These are phyloP conservation scores for Ascochyta lentis DNA, from an alignment of 2,329 filamentous ascomycete species.

Conservation along the genomic window DNA sequence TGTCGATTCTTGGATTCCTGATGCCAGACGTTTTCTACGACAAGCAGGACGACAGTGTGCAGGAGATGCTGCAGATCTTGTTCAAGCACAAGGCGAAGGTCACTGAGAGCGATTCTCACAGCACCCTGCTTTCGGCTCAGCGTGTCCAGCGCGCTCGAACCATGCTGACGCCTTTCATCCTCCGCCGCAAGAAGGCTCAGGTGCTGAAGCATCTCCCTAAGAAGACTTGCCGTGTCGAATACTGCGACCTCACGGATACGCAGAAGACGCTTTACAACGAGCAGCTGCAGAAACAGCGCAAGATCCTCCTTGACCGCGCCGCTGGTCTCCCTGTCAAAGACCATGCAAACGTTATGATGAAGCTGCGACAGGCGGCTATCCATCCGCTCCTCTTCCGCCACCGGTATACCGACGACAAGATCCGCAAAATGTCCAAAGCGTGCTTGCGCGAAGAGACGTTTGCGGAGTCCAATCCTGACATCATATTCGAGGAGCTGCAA, in stretches of 20 bases:
- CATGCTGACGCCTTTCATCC: constrained; percentile 93
- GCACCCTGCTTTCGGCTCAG: constrained; percentile 83
- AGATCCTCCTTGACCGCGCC: constrained; percentile 66
- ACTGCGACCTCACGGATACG: constrained; percentile 76
- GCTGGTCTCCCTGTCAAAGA: constrained; percentile 62
- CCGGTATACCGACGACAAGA: constrained; percentile 75
- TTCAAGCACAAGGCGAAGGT: constrained; percentile 93
- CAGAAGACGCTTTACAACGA: constrained; percentile 78
- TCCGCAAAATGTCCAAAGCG: constrained; percentile 78
- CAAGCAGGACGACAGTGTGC: constrained; percentile 64
- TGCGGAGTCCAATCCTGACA: constrained; percentile 56
- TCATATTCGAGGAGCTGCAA: constrained; percentile 62
- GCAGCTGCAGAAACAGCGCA: constrained; percentile 67
- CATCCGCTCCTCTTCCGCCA: constrained; percentile 88
- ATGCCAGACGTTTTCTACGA: constrained; percentile 79
- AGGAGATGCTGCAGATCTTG: constrained; percentile 81
- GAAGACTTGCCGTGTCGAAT: constrained; percentile 79
- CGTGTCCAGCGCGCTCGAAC: constrained; percentile 85
- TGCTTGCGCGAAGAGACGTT: constrained; percentile 73
- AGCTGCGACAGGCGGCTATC: constrained; percentile 88
- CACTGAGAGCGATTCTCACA: constrained; percentile 72
- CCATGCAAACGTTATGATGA: constrained; percentile 72
- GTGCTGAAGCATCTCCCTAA: constrained; percentile 81
- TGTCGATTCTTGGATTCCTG: constrained; percentile 91
- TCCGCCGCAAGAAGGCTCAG: constrained; percentile 91